phyloP scores from a whole-genome alignment of 768 basidiomycete genomes.

The Cyclocybe aegerita region DNA sequence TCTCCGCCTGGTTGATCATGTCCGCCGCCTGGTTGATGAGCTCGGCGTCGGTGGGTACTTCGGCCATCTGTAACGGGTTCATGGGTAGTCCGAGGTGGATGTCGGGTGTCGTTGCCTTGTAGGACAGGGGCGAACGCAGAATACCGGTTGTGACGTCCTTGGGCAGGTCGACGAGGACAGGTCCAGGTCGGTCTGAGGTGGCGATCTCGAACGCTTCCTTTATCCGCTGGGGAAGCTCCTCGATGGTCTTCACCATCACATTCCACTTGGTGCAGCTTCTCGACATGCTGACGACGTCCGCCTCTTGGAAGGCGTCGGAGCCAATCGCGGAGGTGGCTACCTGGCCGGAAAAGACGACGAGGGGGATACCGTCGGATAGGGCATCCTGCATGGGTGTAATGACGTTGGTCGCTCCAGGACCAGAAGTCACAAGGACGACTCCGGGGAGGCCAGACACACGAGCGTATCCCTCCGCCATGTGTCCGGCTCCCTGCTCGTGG shows the following conservation, averaged over 20 bases:
- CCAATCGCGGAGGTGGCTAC: conserved; percentile 99
- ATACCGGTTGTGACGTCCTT: conserved; percentile 97
- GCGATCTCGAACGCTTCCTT: conserved; percentile 99
- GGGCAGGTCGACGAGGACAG: conserved; percentile 96
- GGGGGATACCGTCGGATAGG: conserved; percentile 87
- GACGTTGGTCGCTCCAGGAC: conserved; percentile 97
- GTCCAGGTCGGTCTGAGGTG: conserved; percentile 93
- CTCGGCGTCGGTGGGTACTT: conserved; percentile 59
- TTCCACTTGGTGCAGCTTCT: conserved; percentile 99
- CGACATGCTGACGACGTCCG: conserved; percentile 95
- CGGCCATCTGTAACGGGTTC: conserved; percentile 63
- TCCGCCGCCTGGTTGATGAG: conserved; percentile 82
- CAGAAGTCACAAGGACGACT: conserved; percentile 96
- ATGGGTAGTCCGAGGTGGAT: conserved; percentile 67
- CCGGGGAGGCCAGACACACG: conserved; percentile 97
- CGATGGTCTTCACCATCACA: conserved; percentile 97
- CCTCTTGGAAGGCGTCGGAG: conserved; percentile 99
- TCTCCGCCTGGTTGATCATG: conserved; percentile 89
- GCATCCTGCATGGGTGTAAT: conserved; percentile 99
- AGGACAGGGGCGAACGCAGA: conserved; percentile 80
- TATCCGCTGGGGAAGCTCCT: conserved; percentile 91
- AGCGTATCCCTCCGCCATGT: conserved; percentile 99
- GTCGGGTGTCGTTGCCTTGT: conserved; percentile 85
- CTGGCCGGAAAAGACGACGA: conserved; percentile 96
- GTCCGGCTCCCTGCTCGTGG: conserved; percentile 97